Conservation (phyloP, 2,329 filamentous ascomycete genomes). For the Tolypocladium pustulatum region DNA sequence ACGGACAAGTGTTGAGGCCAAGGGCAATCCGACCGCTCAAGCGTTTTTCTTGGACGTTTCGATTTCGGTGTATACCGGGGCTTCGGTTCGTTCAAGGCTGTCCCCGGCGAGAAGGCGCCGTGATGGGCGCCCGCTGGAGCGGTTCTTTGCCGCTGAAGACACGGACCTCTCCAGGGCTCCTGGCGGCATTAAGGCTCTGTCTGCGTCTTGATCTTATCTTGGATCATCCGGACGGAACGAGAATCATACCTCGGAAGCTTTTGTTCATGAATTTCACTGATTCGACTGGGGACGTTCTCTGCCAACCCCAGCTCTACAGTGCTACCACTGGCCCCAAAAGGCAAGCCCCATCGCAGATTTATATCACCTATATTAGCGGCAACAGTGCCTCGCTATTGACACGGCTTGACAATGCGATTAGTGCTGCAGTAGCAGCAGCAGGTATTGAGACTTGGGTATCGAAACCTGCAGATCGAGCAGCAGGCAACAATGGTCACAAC, state of each 20-base stretch:
- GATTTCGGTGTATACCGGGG: slow-evolving; percentile 25
- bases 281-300: background rate
- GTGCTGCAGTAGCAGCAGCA: background rate
- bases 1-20: slow-evolving; percentile 24
- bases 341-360: background rate
- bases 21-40: slow-evolving; percentile 19
- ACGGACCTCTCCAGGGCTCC: background rate
- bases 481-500: slow-evolving; percentile 10
- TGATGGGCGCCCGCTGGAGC: background rate
- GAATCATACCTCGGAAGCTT: background rate
- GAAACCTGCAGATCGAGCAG: slow-evolving; percentile 8
- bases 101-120: slow-evolving; percentile 1
- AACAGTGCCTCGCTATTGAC: background rate
- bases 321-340: too few species aligned
- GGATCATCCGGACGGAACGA: background rate
- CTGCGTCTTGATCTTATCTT: background rate
- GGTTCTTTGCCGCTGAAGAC: background rate
- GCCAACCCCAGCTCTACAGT: background rate
- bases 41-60: slow-evolving; percentile 12
- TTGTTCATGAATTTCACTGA: too few species aligned
- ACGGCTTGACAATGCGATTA: background rate
- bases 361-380: background rate
- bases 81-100: slow-evolving; percentile 16
- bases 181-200: background rate
- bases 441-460: slow-evolving; percentile 1